Evolutionary conservation across 2,329 filamentous ascomycete genomes (phyloP).

Genomic region (Cladosporium phlei): DNA sequence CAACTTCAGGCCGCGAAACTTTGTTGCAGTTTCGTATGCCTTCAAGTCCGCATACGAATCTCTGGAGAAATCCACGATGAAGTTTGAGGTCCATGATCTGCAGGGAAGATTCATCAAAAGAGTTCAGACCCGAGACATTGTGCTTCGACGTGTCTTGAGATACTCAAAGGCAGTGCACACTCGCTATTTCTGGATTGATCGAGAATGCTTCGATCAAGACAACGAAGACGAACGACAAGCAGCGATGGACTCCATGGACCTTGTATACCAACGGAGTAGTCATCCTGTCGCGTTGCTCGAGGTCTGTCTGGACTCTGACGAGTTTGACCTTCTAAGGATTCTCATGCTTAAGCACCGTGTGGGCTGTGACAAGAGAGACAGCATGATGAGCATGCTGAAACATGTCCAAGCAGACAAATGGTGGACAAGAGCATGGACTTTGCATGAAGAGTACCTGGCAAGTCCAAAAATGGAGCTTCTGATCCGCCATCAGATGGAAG

Average conservation of each 20-base stretch:
- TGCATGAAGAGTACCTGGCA: conserved; percentile 8
- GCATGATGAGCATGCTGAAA: not conserved
- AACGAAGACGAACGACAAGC: not conserved
- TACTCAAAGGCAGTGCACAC: not conserved
- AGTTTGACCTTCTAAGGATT: too few species aligned
- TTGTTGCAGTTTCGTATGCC: too few species aligned
- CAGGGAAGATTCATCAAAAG: too few species aligned
- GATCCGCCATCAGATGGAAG: not conserved
- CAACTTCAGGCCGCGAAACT: too few species aligned
- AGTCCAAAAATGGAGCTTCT: not conserved
- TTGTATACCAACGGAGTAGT: not conserved
- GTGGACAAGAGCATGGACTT: conserved; percentile 1
- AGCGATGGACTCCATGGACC: conserved; percentile 10
- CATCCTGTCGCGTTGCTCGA: not conserved
- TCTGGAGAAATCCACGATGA: too few species aligned
- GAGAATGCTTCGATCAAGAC: not conserved
- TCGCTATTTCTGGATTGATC: not conserved
- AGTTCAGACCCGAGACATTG: not conserved
- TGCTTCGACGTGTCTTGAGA: not conserved
- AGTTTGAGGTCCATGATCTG: too few species aligned
- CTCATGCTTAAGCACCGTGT: not conserved
- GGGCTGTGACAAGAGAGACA: not conserved
- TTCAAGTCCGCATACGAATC: too few species aligned
- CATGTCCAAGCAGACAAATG: not conserved
- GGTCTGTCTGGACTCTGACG: not conserved